phyloP scores from a whole-genome alignment of 352 stramenopile species.

The Phytopythium helicoides region DNA sequence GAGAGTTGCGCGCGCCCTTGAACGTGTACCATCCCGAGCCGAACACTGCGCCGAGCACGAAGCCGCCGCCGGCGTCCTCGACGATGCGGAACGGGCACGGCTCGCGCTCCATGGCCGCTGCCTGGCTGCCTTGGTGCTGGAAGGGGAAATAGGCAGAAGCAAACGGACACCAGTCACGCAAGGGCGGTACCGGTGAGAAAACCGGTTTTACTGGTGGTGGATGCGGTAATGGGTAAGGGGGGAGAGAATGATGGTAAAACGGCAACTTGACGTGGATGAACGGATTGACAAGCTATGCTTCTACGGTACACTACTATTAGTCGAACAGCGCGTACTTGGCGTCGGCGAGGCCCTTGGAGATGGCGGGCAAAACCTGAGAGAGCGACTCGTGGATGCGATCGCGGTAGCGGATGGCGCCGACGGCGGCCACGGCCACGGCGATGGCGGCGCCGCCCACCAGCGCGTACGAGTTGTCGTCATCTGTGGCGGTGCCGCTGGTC shows the following conservation, averaged over 20 bases:
- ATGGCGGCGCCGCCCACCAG: constrained; percentile 50
- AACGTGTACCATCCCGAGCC: constrained; percentile 96
- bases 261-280: no score
- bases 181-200: no score
- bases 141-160: no score
- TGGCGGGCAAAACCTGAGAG: constrained; percentile 33
- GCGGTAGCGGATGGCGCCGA: constrained; percentile 46
- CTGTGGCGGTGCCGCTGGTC: neutral
- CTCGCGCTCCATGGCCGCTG: constrained; percentile 80
- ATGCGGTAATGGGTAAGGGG: no score
- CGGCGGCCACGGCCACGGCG: constrained; percentile 37
- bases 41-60: constrained; percentile 95
- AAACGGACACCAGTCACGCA: no score
- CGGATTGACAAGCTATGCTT: no score
- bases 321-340: constrained; percentile 70
- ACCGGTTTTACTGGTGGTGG: no score
- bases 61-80: constrained; percentile 97
- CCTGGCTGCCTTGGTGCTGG: neutral
- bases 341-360: constrained; percentile 58
- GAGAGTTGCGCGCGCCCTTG: constrained; percentile 94
- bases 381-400: constrained; percentile 46
- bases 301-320: no score
- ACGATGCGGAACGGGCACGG: constrained; percentile 99
- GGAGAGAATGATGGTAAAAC: no score
- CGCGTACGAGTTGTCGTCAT: constrained; percentile 36